phyloP scores from a whole-genome alignment of 345 rosid genomes.

The Salix dunnii region DNA sequence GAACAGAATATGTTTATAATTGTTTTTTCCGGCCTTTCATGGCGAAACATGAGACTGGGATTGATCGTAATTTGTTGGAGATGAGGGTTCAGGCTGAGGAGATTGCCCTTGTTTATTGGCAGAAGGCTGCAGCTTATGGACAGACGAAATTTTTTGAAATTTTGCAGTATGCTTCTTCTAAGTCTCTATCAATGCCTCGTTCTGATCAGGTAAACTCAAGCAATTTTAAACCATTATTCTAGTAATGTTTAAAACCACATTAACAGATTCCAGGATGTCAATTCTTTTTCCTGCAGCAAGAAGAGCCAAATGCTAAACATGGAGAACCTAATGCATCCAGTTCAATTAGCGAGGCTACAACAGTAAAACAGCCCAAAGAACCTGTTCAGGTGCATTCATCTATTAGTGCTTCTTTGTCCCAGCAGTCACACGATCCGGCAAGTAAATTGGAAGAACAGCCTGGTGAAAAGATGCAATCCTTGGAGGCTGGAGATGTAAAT shows the following conservation, averaged over 20 bases:
- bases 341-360: neutral
- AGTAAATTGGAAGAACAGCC: neutral
- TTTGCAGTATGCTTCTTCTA: constrained; percentile 19
- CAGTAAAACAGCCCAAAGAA: neutral
- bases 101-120: constrained; percentile 17
- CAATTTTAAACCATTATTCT: neutral
- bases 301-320: neutral
- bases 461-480: neutral
- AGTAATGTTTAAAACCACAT: neutral
- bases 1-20: constrained; percentile 21
- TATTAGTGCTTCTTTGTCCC: neutral
- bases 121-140: constrained; percentile 24
- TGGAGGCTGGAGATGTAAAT: neutral
- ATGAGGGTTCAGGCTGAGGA: constrained; percentile 11
- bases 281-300: neutral
- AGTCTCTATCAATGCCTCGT: constrained; percentile 28
- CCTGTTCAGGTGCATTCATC: neutral
- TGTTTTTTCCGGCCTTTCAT: constrained; percentile 16
- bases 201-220: constrained; percentile 41
- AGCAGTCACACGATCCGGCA: neutral
- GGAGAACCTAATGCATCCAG: neutral
- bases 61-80: constrained; percentile 20
- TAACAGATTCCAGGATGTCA: neutral
- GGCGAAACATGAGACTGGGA: constrained; percentile 22
- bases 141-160: constrained; percentile 14